These are phyloP conservation scores for Teunomyces pallodes DNA, from an alignment of 805 yeast genomes.

Conservation along the genomic window DNA sequence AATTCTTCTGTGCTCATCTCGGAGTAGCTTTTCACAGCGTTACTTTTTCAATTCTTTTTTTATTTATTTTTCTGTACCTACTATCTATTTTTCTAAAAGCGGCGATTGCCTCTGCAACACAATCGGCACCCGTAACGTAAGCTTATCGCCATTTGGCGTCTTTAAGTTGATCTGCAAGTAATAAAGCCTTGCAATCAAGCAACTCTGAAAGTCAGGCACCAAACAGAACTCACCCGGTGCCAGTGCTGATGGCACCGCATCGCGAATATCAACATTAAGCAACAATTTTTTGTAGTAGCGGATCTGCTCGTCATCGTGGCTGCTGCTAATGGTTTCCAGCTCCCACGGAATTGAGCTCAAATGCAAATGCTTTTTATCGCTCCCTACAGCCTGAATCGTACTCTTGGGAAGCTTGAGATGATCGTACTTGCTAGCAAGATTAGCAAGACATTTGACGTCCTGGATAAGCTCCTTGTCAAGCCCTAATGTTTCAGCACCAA, in stretches of 20 bases:
- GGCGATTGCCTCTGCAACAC: slow-evolving; percentile 18
- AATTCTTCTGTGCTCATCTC: not conserved
- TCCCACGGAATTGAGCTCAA: slow-evolving; percentile 20
- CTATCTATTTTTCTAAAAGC: not conserved
- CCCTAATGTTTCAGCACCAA: slow-evolving; percentile 22
- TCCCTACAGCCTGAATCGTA: slow-evolving; percentile 9
- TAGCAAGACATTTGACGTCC: slow-evolving; percentile 33
- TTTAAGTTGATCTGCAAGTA: slow-evolving; percentile 27
- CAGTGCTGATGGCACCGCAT: slow-evolving; percentile 14
- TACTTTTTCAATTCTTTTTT: slow-evolving; percentile 5
- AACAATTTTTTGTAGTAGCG: slow-evolving; percentile 20
- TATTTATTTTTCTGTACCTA: not conserved
- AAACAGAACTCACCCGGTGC: slow-evolving; percentile 27
- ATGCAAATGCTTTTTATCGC: slow-evolving; percentile 6
- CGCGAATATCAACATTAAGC: slow-evolving; percentile 24
- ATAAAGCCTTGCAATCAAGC: slow-evolving; percentile 33
- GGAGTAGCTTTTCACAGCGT: slow-evolving; percentile 16
- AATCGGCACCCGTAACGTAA: slow-evolving; percentile 25
- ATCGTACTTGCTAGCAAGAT: slow-evolving; percentile 26
- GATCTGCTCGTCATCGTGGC: slow-evolving; percentile 13
- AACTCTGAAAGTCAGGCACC: slow-evolving; percentile 39
- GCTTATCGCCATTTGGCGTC: slow-evolving; percentile 22
- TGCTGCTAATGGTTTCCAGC: slow-evolving; percentile 8
- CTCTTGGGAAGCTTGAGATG: slow-evolving; percentile 21
- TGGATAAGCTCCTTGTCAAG: slow-evolving; percentile 25